phyloP scores from a whole-genome alignment of 192 early-diverging fungal species.

The Backusella tuberculispora region DNA sequence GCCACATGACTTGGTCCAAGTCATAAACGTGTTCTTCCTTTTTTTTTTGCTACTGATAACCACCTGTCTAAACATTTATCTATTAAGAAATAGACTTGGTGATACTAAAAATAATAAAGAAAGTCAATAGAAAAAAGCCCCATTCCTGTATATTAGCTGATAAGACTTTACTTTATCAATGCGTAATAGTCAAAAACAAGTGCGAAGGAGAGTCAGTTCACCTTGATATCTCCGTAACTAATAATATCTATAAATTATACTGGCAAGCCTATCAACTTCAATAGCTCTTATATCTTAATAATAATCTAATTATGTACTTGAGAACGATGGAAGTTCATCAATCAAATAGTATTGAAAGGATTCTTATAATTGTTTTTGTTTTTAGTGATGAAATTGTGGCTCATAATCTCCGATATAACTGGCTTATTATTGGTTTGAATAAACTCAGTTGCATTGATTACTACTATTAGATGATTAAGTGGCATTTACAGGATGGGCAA shows the following conservation, averaged over 20 bases:
- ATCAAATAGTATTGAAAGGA: too few relatives aligned
- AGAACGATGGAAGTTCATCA: too few relatives aligned
- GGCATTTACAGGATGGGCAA: too few relatives aligned
- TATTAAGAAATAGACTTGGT: too few relatives aligned
- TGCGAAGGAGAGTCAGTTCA: not conserved
- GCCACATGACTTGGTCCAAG: slow-evolving; percentile 6
- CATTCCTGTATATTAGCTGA: not conserved
- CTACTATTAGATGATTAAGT: too few relatives aligned
- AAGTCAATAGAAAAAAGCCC: too few relatives aligned
- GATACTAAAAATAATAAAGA: too few relatives aligned
- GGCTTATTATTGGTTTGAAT: not conserved
- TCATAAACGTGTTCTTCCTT: not conserved
- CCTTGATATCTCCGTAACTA: not conserved
- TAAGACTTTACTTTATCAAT: not conserved
- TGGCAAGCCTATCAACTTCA: not conserved
- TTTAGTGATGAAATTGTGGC: too few relatives aligned
- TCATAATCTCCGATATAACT: not conserved
- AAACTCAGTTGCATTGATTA: slow-evolving; percentile 5
- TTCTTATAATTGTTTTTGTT: too few relatives aligned
- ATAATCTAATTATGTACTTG: too few relatives aligned
- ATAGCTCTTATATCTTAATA: not conserved
- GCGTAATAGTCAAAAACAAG: not conserved
- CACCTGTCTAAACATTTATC: not conserved
- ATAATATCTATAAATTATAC: not conserved
- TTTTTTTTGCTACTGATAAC: not conserved